Evolutionary conservation across 164 flowering plant genomes (phyloP), one percentile per base, ranked within the genome.

Genomic region (Platanus orientalis): DNA sequence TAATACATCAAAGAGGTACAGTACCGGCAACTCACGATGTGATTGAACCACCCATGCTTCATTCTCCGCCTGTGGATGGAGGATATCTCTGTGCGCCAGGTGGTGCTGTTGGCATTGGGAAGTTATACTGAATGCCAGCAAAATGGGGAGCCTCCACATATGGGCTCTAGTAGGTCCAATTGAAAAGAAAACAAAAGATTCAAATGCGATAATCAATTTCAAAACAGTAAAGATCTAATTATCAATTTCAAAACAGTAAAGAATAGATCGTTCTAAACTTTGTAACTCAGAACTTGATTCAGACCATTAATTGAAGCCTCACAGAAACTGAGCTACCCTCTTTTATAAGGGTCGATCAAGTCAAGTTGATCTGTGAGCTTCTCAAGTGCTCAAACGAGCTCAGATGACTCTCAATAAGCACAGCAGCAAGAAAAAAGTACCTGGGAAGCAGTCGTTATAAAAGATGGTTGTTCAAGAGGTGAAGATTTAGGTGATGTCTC

Each of bases 21-120:
- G 4, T 40, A 57, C n/a, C 47, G n/a, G 42, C 27, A 39, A 20
- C 51, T 25, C 19, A 47, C 27, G 25, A 26, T 26, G 57, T 50
- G 42, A 71, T 51, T 42, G 62, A 50, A 56, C 51, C 21, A 53
- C 12, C 19, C n/a, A 25, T 24, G 25, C 32, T 45, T 60, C 32
- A 44, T 26, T 62, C 54, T 61, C 24, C 48, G 34, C 60, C 58
- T 25, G 65, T 58, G 9, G 54, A 65, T 47, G 62, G 67, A 30
- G 75, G 42, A 61, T 79, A 81, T 78, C 83, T 81, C 60, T 81
- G 91, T 7, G 87, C 97, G 64, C 98, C 98, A 57, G 96, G 96
- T n/a, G 98, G 98, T 16, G 98, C 85, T 12, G 91, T 78, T 27
- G 97, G 97, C 84, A 79, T 82, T 14, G 98, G 98, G 67, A 88